Evolutionary conservation across 371 early-diverging fungal genomes (phyloP), one percentile per base, ranked within the genome.

Genomic region (Cokeromyces recurvatus): DNA sequence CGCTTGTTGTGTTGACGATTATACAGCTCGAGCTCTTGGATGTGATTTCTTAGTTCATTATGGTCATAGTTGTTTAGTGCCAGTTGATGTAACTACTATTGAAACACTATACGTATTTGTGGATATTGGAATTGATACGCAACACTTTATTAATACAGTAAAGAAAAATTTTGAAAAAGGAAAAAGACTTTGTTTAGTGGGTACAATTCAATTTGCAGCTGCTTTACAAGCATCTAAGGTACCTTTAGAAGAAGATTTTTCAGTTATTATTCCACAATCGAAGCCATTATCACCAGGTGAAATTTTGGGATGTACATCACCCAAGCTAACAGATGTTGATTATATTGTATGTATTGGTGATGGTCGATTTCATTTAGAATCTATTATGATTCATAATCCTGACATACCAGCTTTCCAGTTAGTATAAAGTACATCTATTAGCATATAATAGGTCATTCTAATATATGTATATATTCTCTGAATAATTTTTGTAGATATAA

Each of bases 1-100:
- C 22, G 99, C 99, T 12, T 99, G 99, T 67, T 99, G 99, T 68
- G 81, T 99, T 23, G 99, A 99, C 69, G 99, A 99, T 61, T 94
- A 82, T 58, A 94, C 95, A 1, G 97, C 97, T 0, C 76, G 82
- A 22, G 91, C 91, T 2, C 74, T 98, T 4, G 94, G 89, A 2
- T 97, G 97, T 66, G 99, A 99, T 66, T 93, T 97, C 55, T 75
- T 99, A 67, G 84, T 99, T 14, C 99, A 99, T 66, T 99, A 98
- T 60, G 99, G 99, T 1, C 99, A 99, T 70, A 92, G 93, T 43
- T 99, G 99, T 70, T 71, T 62, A 78, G 90, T 99, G 3, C 99
- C 98, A 1, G 94, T 99, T 31, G 90, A 90, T 46, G 82, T 94
- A 5, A 98, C 97, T 8, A 82, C 85, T 10, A 90, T 96, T 59